Evolutionary conservation across 371 early-diverging fungal species (phyloP).

Genomic region (Mucor saturninus): DNA sequence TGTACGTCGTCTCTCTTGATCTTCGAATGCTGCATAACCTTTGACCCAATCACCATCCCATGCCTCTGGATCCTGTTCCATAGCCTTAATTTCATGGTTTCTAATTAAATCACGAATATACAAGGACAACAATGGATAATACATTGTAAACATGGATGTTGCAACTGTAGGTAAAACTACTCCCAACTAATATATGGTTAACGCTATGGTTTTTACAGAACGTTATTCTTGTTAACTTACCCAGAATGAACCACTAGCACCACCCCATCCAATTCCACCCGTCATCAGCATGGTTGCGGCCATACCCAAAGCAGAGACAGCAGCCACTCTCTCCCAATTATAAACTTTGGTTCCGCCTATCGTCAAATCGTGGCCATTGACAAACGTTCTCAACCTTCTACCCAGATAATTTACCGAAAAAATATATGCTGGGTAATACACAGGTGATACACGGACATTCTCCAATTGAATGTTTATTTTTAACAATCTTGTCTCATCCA

Average conservation of each 20-base stretch:
- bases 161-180: conserved; percentile 58
- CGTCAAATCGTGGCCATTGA: conserved; percentile 57
- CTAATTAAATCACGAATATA: conserved; percentile 54
- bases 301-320: conserved; percentile 53
- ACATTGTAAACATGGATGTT: conserved; percentile 55
- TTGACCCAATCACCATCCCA: conserved; percentile 65
- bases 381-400: conserved; percentile 59
- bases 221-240: conserved; percentile 17
- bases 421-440: conserved; percentile 63
- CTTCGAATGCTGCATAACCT: conserved; percentile 60
- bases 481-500: conserved; percentile 58
- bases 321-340: conserved; percentile 59
- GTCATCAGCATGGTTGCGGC: conserved; percentile 40
- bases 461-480: conserved; percentile 51
- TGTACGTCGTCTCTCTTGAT: conserved; percentile 55
- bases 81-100: conserved; percentile 50
- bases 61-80: conserved; percentile 46
- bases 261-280: conserved; percentile 52
- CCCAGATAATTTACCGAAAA: conserved; percentile 58
- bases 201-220: not conserved
- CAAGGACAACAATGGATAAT: conserved; percentile 59
- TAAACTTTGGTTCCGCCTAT: conserved; percentile 62
- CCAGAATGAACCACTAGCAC: conserved; percentile 54
- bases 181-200: conserved; percentile 42
- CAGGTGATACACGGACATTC: conserved; percentile 54